A percentile compares a stretch with the other conserved stretches of the same genome.
These are phyloP conservation scores for Punica granatum DNA, from an alignment of 345 rosid species.

Conservation along the genomic window DNA sequence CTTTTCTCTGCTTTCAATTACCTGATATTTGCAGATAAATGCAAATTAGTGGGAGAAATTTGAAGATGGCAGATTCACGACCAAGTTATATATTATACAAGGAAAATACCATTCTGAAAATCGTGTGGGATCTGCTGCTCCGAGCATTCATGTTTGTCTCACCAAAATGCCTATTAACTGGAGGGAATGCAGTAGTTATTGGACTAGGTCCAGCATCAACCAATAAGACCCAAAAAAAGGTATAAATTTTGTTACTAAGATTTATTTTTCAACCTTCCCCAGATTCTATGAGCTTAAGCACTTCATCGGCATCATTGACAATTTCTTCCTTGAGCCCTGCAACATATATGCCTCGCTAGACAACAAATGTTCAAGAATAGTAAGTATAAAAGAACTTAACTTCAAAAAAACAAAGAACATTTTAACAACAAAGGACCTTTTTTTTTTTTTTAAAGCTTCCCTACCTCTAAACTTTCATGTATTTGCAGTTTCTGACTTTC, in stretches of 20 bases:
- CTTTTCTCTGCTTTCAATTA: constrained; percentile 82
- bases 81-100: not conserved
- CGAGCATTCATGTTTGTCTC: constrained; percentile 95
- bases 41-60: not conserved
- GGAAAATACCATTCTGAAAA: constrained; percentile 78
- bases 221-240: not conserved
- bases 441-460: not conserved
- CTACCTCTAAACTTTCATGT: constrained; percentile 91
- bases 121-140: constrained; percentile 96
- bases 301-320: constrained; percentile 76
- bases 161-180: constrained; percentile 88
- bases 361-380: constrained; percentile 8
- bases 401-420: not conserved
- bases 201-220: constrained; percentile 1
- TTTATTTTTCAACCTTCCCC: constrained; percentile 72
- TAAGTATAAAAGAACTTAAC: not conserved
- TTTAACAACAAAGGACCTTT: not conserved
- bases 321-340: constrained; percentile 87
- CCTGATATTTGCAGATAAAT: constrained; percentile 35
- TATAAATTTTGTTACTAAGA: not conserved
- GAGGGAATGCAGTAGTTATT: constrained; percentile 10
- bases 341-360: constrained; percentile 81
- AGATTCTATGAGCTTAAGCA: constrained; percentile 62
- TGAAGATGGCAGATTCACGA: not conserved
- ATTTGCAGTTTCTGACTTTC: constrained; percentile 81